These are phyloP conservation scores for Friedmanniomyces endolithicus DNA, from an alignment of 495 filamentous ascomycete species.

Conservation along the genomic window DNA sequence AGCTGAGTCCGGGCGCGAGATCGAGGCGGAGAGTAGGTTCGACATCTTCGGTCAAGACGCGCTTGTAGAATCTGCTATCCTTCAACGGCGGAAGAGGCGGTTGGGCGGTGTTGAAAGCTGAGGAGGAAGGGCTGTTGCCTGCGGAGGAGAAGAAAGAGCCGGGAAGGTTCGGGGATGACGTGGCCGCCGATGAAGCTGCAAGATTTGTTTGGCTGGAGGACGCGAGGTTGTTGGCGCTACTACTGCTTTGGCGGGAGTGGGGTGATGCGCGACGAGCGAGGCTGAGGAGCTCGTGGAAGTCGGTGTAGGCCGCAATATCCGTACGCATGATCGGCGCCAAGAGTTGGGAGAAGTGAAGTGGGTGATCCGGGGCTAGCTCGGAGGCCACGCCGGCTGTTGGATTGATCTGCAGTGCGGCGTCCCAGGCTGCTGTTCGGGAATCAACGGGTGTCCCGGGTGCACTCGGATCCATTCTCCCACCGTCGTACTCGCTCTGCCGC, in stretches of 20 bases:
- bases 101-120: conserved; percentile 21
- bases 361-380: conserved; percentile 61
- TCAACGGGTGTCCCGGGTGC: conserved; percentile 56
- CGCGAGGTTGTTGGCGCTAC: conserved; percentile 23
- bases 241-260: conserved; percentile 55
- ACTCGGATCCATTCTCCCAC: conserved; percentile 40
- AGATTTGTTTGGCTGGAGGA: conserved; percentile 25
- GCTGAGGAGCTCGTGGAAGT: conserved; percentile 68
- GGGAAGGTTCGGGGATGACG: conserved; percentile 33
- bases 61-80: conserved; percentile 89
- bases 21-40: conserved; percentile 88
- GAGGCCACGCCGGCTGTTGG: conserved; percentile 6
- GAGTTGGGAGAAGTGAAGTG: conserved; percentile 72
- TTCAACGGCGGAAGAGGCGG: conserved; percentile 47
- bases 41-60: conserved; percentile 74
- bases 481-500: conserved; percentile 51
- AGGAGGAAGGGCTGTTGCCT: conserved; percentile 23
- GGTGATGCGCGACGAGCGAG: conserved; percentile 50
- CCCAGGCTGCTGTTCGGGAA: conserved; percentile 32
- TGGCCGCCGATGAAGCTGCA: conserved; percentile 29
- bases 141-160: conserved; percentile 19
- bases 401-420: conserved; percentile 4
- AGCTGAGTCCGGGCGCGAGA: conserved; percentile 78
- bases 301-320: conserved; percentile 67
- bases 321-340: conserved; percentile 70